These are phyloP conservation scores for Apiospora arundinis DNA, from an alignment of 2,329 filamentous ascomycete species.

Conservation along the genomic window DNA sequence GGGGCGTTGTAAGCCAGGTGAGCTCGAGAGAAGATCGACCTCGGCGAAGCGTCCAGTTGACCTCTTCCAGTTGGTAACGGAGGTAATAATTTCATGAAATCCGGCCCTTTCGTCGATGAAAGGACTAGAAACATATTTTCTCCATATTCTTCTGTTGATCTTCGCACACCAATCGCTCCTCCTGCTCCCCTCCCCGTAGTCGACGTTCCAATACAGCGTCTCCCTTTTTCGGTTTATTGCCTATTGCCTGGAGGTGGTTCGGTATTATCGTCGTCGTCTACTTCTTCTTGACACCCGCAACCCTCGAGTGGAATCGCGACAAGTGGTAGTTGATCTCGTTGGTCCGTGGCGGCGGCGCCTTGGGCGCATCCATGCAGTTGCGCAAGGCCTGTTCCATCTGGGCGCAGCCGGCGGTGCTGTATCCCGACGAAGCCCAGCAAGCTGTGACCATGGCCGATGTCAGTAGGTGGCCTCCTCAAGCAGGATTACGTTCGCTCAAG, in stretches of 20 bases:
- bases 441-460: conserved; percentile 52
- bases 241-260: not conserved
- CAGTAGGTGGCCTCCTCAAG: not conserved
- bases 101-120: not conserved
- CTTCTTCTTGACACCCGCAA: conserved; percentile 55
- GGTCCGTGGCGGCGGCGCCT: conserved; percentile 60
- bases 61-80: not conserved
- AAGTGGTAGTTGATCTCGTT: conserved; percentile 94
- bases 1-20: not conserved
- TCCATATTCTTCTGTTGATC: too few relatives aligned
- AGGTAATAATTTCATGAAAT: not conserved
- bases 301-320: conserved; percentile 74
- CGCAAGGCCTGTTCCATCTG: conserved; percentile 66
- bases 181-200: not conserved
- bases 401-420: conserved; percentile 65
- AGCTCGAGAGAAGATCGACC: not conserved
- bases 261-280: not conserved
- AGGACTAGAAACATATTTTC: too few relatives aligned
- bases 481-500: too few relatives aligned
- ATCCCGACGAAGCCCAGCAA: conserved; percentile 84
- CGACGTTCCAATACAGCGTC: not conserved
- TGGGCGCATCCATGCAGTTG: conserved; percentile 80
- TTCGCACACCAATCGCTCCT: too few relatives aligned
- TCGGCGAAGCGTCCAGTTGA: not conserved
- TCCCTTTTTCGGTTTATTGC: not conserved